Conservation (phyloP, 2,329 filamentous ascomycete genomes). For the Pezicula radicicola region DNA sequence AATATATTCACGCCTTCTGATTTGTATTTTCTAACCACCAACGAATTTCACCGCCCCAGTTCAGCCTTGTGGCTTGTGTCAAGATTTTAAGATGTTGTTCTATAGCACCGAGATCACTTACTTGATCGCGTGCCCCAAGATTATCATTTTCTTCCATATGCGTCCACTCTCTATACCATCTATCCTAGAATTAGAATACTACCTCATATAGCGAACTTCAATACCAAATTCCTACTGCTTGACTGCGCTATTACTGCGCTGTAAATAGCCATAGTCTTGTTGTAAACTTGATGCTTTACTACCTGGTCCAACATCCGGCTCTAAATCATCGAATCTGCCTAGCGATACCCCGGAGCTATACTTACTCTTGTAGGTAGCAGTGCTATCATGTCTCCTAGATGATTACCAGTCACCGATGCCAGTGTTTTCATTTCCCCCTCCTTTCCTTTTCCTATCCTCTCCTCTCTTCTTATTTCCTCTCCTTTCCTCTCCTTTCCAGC, state of each 20-base stretch:
- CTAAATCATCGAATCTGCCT: slow-evolving; percentile 49
- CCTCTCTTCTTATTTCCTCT: too few species aligned
- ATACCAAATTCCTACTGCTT: slow-evolving; percentile 62
- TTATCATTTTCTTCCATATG: slow-evolving; percentile 72
- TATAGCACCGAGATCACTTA: too few species aligned
- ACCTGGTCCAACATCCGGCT: slow-evolving; percentile 48
- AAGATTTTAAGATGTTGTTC: too few species aligned
- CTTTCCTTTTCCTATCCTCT: too few species aligned
- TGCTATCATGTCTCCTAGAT: slow-evolving; percentile 3
- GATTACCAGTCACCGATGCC: too few species aligned
- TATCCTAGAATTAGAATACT: slow-evolving; percentile 45
- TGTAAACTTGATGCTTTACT: slow-evolving; percentile 12
- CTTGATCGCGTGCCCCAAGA: slow-evolving; percentile 61
- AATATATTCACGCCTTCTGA: too few species aligned
- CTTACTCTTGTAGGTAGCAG: slow-evolving; percentile 17
- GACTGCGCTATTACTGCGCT: slow-evolving; percentile 3
- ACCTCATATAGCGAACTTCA: slow-evolving; percentile 33
- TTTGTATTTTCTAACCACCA: too few species aligned
- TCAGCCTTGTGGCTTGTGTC: too few species aligned
- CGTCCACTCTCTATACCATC: slow-evolving; percentile 58
- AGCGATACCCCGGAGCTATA: slow-evolving; percentile 22
- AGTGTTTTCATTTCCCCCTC: too few species aligned
- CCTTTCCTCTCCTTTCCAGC: too few species aligned
- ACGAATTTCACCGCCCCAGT: too few species aligned
- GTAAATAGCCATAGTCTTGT: not conserved